These are phyloP conservation scores for Russula compacta DNA, from an alignment of 768 basidiomycete species.

Conservation along the genomic window DNA sequence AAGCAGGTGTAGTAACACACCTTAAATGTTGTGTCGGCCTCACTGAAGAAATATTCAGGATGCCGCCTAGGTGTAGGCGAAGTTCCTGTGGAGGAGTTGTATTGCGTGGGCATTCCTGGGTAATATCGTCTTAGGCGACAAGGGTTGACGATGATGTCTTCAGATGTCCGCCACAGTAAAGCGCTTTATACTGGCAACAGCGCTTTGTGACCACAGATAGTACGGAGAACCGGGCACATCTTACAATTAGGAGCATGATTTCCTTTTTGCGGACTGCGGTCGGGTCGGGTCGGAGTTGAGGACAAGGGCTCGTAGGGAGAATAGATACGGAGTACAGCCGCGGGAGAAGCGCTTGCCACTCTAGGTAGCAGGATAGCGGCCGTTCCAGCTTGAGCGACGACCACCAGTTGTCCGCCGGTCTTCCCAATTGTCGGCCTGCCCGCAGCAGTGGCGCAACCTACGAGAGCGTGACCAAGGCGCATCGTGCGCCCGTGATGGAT, in stretches of 20 bases:
- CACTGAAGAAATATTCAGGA: background rate
- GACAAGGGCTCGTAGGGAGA: background rate
- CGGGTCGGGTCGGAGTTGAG: background rate
- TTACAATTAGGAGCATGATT: background rate
- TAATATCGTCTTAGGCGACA: background rate
- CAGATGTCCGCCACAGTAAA: background rate
- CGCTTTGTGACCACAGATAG: too few species aligned
- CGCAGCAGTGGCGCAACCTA: background rate
- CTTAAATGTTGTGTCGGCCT: background rate
- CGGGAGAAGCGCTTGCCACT: background rate
- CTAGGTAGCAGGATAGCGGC: background rate
- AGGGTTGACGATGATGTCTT: background rate
- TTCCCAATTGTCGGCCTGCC: background rate
- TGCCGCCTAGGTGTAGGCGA: accelerated
- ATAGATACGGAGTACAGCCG: background rate
- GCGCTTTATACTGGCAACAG: background rate
- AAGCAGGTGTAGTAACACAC: background rate
- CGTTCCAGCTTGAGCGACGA: background rate
- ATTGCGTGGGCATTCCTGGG: background rate
- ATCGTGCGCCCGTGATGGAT: background rate
- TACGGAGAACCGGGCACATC: background rate
- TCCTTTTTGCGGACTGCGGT: background rate
- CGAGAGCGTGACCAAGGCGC: background rate
- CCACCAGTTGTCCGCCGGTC: background rate
- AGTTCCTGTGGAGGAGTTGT: background rate